Percentiles rank a stretch among this genome's conserved stretches.
Evolutionary conservation across 2,329 filamentous ascomycete genomes (phyloP).

Genomic region (Fusarium cicatricum): DNA sequence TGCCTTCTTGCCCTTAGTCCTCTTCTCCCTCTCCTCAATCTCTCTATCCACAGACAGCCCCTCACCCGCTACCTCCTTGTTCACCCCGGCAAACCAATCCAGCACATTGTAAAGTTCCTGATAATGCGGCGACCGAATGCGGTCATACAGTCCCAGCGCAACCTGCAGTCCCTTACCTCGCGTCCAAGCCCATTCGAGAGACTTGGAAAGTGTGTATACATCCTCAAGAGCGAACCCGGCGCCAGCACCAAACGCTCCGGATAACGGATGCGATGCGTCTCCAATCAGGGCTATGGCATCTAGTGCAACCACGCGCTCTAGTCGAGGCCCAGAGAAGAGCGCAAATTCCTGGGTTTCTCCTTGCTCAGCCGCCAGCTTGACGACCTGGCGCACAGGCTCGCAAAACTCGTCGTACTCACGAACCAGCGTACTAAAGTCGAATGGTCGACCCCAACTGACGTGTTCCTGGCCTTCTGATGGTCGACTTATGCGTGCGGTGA

Average conservation of each 20-base stretch:
- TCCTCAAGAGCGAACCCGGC: slow-evolving; percentile 51
- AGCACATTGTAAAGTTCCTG: slow-evolving; percentile 37
- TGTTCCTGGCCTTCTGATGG: slow-evolving; percentile 35
- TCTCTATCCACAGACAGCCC: slow-evolving; percentile 33
- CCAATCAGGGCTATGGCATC: slow-evolving; percentile 57
- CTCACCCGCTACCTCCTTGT: slow-evolving; percentile 24
- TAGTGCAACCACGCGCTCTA: slow-evolving; percentile 38
- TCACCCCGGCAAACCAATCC: slow-evolving; percentile 34
- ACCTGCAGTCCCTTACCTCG: slow-evolving; percentile 19
- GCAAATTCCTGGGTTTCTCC: slow-evolving; percentile 42
- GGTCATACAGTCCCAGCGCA: slow-evolving; percentile 40
- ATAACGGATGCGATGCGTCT: slow-evolving; percentile 63
- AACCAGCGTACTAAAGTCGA: slow-evolving; percentile 31
- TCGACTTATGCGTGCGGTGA: slow-evolving; percentile 39
- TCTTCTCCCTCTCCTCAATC: slow-evolving; percentile 36
- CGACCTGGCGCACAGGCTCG: slow-evolving; percentile 42
- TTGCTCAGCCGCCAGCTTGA: slow-evolving; percentile 41
- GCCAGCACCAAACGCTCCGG: slow-evolving; percentile 53
- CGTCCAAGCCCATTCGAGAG: slow-evolving; percentile 38
- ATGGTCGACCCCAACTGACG: slow-evolving; percentile 44
- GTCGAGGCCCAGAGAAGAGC: slow-evolving; percentile 43
- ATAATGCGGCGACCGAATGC: slow-evolving; percentile 44
- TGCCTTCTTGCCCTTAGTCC: slow-evolving; percentile 31
- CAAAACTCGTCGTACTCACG: slow-evolving; percentile 43
- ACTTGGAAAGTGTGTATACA: slow-evolving; percentile 36